Evolutionary conservation across 371 early-diverging fungal genomes (phyloP), one percentile per base, ranked within the genome.

Genomic region (Mucor lusitanicus): DNA sequence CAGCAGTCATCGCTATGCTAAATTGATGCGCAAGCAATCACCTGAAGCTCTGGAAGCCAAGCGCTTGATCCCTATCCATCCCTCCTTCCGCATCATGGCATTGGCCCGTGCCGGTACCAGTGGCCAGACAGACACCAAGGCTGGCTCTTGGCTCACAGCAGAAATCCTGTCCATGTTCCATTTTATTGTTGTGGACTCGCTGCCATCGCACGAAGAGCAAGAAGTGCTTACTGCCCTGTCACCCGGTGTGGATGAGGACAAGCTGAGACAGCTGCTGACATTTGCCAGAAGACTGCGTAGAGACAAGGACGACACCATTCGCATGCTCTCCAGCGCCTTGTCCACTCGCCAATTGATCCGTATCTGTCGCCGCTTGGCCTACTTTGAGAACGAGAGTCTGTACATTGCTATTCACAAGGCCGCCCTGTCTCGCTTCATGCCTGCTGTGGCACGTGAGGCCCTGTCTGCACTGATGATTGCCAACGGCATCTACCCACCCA

Each of bases 311-410:
- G 93, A 91, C 17, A 87, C 87, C 0, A 72, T 90, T 32, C 83
- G 88, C 60, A 78, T 86, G 28, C 68, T 91, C 3, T 86, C 90
- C 3, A 83, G 83, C 17, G 80, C 91, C 7, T 74, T 92, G 53
- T 90, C 91, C 3, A 93, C 91, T 15, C 84, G 91, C 46, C 93
- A 93, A 78, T 73, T 94, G 59, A 85, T 93, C 66, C 91, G 93
- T 44, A 91, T 93, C 55, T 90, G 90, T 57, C 88, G 90, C 58
- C 88, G 90, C 19, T 63, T 92, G 46, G 80, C 91, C 13, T 80
- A 85, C 27, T 92, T 89, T 76, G 89, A 89, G 21, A 80, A 90
- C 48, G 91, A 90, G 69, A 84, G 85, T 68, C 69, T 93, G 8
- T 85, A 91, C 72, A 73, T 81, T n/a, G 81, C 90, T 12, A 85